A percentile compares a stretch with the other conserved stretches of the same genome.
Evolutionary conservation across 495 filamentous ascomycete species (phyloP).

Genomic region (Podospora australis): DNA sequence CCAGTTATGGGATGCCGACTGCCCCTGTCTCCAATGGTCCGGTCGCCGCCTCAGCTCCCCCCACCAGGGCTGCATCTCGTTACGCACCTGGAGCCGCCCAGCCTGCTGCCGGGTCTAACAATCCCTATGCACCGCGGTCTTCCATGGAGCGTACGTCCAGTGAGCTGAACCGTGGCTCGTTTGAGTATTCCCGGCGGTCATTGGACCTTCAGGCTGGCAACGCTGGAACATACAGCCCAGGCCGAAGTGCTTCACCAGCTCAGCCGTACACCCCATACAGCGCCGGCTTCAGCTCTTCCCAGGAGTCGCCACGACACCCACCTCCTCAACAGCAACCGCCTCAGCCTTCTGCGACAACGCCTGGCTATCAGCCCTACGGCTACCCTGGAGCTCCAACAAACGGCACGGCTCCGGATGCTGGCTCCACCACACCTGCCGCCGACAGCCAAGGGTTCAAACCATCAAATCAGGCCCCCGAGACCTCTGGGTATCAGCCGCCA

Average conservation of each 20-base stretch:
- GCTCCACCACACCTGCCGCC: constrained; percentile 6
- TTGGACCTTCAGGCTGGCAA: constrained; percentile 36
- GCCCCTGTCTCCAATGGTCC: constrained; percentile 28
- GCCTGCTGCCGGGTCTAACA: constrained; percentile 15
- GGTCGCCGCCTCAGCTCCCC: constrained; percentile 19
- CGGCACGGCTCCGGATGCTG: background rate
- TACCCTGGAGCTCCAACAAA: constrained; percentile 12
- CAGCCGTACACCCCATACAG: constrained; percentile 26
- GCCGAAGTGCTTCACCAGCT: constrained; percentile 18
- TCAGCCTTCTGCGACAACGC: constrained; percentile 6
- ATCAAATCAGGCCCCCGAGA: constrained; percentile 4
- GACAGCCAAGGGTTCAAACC: constrained; percentile 9
- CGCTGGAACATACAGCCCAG: constrained; percentile 28
- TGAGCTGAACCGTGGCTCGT: constrained; percentile 36
- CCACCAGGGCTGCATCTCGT: constrained; percentile 46
- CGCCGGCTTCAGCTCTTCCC: constrained; percentile 10
- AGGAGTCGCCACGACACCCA: constrained; percentile 12
- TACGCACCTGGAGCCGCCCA: constrained; percentile 52
- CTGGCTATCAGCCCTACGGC: constrained; percentile 22
- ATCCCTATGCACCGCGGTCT: constrained; percentile 35
- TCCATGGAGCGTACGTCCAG: constrained; percentile 40
- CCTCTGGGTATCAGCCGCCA: constrained; percentile 31
- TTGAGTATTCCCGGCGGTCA: constrained; percentile 37
- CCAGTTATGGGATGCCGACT: constrained; percentile 27
- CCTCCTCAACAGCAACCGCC: constrained; percentile 9